phyloP scores from a whole-genome alignment of 176 grass and related monocot species.

The Bonia amplexicaulis region DNA sequence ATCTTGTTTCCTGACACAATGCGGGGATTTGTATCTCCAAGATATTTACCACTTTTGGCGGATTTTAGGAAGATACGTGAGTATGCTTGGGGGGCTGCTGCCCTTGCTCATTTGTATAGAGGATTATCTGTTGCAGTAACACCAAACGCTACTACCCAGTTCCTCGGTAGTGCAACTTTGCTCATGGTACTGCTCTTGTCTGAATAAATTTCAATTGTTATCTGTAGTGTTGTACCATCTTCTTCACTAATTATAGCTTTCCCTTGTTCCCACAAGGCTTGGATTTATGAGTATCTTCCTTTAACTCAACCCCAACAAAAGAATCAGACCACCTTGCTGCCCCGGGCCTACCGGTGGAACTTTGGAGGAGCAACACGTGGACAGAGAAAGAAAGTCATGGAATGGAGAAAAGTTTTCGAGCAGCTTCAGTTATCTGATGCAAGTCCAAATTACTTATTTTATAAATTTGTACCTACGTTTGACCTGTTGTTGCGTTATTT shows the following conservation, averaged over 20 bases:
- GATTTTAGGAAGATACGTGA: conserved; percentile 54
- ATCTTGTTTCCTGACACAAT: conserved; percentile 60
- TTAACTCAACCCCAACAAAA: conserved; percentile 63
- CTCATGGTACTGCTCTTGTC: conserved; percentile 43
- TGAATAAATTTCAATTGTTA: conserved; percentile 3
- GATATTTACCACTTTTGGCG: conserved; percentile 46
- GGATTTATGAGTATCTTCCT: conserved; percentile 62
- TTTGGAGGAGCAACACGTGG: conserved; percentile 54
- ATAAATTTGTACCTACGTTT: not conserved
- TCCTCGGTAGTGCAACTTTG: conserved; percentile 55
- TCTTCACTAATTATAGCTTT: conserved; percentile 23
- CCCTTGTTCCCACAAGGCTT: conserved; percentile 29
- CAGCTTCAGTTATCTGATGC: conserved; percentile 46
- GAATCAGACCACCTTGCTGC: conserved; percentile 48
- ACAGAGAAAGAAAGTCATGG: conserved; percentile 53
- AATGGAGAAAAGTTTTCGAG: conserved; percentile 60
- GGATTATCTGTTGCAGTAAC: conserved; percentile 59
- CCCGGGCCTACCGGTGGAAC: conserved; percentile 47
- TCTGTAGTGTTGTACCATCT: conserved; percentile 4
- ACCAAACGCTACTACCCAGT: conserved; percentile 56
- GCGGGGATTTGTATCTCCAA: conserved; percentile 58
- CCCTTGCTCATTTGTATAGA: conserved; percentile 57
- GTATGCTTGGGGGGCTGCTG: conserved; percentile 57
- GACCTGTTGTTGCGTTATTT: conserved; percentile 7
- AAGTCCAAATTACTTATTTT: conserved; percentile 24